Base-by-base conservation (phyloP, 768 basidiomycete genomes). In the Macrolepiota fuliginosa region DNA sequence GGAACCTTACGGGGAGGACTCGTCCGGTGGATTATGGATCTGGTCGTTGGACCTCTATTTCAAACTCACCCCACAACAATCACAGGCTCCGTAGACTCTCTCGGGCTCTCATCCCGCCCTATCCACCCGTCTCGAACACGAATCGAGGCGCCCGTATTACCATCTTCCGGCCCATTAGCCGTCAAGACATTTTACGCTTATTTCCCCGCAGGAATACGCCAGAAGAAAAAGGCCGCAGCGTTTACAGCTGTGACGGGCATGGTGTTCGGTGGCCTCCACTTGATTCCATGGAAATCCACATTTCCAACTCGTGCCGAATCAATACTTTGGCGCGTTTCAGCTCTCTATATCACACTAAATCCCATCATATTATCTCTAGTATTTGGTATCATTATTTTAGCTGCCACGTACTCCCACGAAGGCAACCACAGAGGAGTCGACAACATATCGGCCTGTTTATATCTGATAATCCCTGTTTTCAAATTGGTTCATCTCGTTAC, bases 251-350 rank as follows among this genome's bases (percentile, higher is more conserved):
- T 46, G 5, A 39, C 35, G 17, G 37, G 46, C 3, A 22, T 52
- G 27, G 13, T 59, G 7, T 59, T 59, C 19, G 58, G 58, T 11
- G 37, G 49, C 10, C 37, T 53, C n/a, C 58, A 53, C 19, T 42
- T 59, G 37, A 59, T 53, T 15, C 58, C 51, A 19, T 39, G 36
- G 58, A 10, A 12, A 2, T 52, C 29, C 13, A 7, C 39, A 29
- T 59, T 59, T 27, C 40, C 25, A 13, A 40, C 51, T 13, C 4
- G 4, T 13, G n/a, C 22, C n/a, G 58, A 59, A 13, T 19, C 3
- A 2, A 12, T n/a, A 17, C 39, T 59, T 10, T 53, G 58, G 50
- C 37, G 39, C 7, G 19, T 45, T 6, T 59, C 58, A 12, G 51
- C 58, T 17, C 11, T 59, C 11, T 52, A 42, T 39, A 51, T 59